Percentiles rank a stretch among this genome's conserved stretches.
Conservation (phyloP, 805 yeast species). For the Candida multigemmis region DNA sequence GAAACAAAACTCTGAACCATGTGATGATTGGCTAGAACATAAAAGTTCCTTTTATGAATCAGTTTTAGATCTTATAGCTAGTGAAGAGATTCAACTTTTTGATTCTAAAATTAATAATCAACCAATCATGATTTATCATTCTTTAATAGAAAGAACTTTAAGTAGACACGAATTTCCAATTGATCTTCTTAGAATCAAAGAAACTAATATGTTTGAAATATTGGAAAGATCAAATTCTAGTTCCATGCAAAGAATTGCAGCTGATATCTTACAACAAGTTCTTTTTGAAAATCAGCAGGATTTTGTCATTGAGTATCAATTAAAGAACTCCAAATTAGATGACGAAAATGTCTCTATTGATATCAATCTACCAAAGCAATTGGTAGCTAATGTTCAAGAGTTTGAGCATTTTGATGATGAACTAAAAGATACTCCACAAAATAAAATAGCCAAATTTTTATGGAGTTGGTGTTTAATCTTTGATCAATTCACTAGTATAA, state of each 20-base stretch:
- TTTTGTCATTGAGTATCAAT: conserved; percentile 51
- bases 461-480: conserved; percentile 66
- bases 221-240: too few species aligned
- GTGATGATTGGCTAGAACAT: conserved; percentile 12
- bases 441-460: conserved; percentile 28
- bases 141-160: conserved; percentile 21
- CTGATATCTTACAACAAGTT: conserved; percentile 25
- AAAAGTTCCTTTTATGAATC: conserved; percentile 28
- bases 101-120: conserved; percentile 20
- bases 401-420: conserved; percentile 17
- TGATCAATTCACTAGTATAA: conserved; percentile 52
- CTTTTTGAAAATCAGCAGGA: conserved; percentile 47
- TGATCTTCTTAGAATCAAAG: too few species aligned
- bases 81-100: conserved; percentile 8
- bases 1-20: not conserved
- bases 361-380: conserved; percentile 28
- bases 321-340: conserved; percentile 32
- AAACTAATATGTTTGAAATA: too few species aligned
- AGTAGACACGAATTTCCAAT: too few species aligned
- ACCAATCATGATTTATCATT: conserved; percentile 23
- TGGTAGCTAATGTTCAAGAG: conserved; percentile 25
- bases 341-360: conserved; percentile 9
- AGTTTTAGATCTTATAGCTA: conserved; percentile 33
- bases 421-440: conserved; percentile 1
- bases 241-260: conserved; percentile 37